Conservation (phyloP, 768 basidiomycete genomes). For the Xerocomus potaroensis region DNA sequence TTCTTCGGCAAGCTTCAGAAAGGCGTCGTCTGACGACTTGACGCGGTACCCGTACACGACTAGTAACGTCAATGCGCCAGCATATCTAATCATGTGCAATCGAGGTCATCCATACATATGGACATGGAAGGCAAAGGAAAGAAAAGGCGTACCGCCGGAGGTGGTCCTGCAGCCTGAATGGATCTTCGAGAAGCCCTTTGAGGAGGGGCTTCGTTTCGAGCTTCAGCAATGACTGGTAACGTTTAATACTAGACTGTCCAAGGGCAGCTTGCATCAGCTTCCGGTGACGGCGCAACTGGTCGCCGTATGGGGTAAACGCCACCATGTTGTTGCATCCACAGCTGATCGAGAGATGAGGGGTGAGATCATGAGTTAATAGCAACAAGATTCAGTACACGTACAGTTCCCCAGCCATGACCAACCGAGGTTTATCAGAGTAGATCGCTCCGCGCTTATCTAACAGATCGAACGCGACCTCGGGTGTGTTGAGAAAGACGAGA, state of each 20-base stretch:
- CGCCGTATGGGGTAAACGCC: constrained; percentile 64
- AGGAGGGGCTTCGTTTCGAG: constrained; percentile 57
- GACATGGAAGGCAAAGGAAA: no score
- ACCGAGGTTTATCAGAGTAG: constrained; percentile 68
- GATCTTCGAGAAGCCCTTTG: constrained; percentile 45
- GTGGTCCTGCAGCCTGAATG: constrained; percentile 33
- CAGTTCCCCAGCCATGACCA: constrained; percentile 71
- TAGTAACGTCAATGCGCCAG: constrained; percentile 50
- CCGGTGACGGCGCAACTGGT: constrained; percentile 60
- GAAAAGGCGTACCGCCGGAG: constrained; percentile 28
- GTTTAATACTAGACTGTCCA: constrained; percentile 45
- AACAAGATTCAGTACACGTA: constrained; percentile 33
- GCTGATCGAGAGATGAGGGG: constrained; percentile 18
- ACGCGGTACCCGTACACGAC: constrained; percentile 62
- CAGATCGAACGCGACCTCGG: constrained; percentile 55
- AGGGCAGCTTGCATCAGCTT: constrained; percentile 64
- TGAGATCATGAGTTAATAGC: neutral
- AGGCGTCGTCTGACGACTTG: constrained; percentile 36
- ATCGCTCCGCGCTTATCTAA: constrained; percentile 67
- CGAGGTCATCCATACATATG: no score
- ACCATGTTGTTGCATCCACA: constrained; percentile 70
- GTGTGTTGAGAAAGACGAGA: constrained; percentile 63
- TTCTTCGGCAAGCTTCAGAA: constrained; percentile 40
- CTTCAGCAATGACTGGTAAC: constrained; percentile 55
- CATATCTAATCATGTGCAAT: constrained; percentile 34